Conservation (phyloP, 306 rosid species). For the Prunus salicina region DNA sequence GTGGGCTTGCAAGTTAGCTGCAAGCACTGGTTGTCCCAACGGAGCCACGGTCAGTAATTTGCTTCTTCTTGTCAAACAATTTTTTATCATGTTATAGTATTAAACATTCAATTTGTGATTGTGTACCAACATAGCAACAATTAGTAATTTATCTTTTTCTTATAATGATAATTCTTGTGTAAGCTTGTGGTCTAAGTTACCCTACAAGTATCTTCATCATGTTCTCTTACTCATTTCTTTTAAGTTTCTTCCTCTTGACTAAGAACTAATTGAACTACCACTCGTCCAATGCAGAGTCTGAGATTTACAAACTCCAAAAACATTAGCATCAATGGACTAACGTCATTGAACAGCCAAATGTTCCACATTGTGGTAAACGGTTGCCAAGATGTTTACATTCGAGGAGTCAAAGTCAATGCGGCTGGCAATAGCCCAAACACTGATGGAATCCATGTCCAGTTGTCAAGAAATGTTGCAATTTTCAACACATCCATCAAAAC, state of each 20-base stretch:
- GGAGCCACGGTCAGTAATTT: conserved; percentile 26
- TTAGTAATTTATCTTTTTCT: too few relatives aligned
- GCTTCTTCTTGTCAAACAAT: too few relatives aligned
- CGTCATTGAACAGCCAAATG: conserved; percentile 26
- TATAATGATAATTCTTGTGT: too few relatives aligned
- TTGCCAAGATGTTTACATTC: conserved; percentile 16
- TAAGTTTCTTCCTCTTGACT: too few relatives aligned
- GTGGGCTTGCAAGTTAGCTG: conserved; percentile 25
- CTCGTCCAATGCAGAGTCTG: conserved; percentile 1
- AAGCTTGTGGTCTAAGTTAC: too few relatives aligned
- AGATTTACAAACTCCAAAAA: conserved; percentile 17
- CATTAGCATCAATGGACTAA: neutral
- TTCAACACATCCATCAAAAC: conserved; percentile 17
- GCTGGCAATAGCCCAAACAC: conserved; percentile 22
- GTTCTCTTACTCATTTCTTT: too few relatives aligned
- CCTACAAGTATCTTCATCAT: too few relatives aligned
- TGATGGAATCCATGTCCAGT: conserved; percentile 27
- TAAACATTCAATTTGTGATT: too few relatives aligned
- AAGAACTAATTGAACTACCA: neutral
- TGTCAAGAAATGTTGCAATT: conserved; percentile 10
- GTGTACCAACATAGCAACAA: too few relatives aligned
- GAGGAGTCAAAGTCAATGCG: conserved; percentile 5
- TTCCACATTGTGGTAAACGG: conserved; percentile 27
- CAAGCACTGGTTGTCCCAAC: neutral
- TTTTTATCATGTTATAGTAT: neutral